Conservation (phyloP, 768 basidiomycete genomes). For the Cystobasidium ongulense region DNA sequence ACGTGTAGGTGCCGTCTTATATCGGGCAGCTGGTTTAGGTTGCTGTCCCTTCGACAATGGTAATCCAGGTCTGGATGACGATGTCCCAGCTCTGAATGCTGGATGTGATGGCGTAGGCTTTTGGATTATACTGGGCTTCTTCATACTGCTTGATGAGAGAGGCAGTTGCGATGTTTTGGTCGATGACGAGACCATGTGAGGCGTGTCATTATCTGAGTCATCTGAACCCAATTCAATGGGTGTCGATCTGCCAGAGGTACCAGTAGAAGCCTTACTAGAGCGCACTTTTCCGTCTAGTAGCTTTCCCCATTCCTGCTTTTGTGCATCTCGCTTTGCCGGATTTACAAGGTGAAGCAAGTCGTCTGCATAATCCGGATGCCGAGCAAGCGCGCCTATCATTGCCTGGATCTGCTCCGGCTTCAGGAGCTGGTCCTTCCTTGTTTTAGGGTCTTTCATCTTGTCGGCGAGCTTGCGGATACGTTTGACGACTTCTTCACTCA, state of each 20-base stretch:
- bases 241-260: background rate
- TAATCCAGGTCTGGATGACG: background rate
- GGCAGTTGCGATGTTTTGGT: background rate
- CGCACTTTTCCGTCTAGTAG: background rate
- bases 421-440: conserved; percentile 32
- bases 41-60: background rate
- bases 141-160: background rate
- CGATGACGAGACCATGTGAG: background rate
- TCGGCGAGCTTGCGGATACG: conserved; percentile 30
- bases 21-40: background rate
- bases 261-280: background rate
- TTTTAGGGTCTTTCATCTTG: background rate
- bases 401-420: conserved; percentile 35
- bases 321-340: background rate
- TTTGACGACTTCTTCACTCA: conserved; percentile 22
- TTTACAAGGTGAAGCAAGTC: conserved; percentile 3
- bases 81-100: background rate
- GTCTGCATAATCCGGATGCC: conserved; percentile 27
- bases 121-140: background rate
- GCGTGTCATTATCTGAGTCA: background rate
- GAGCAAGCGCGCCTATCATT: conserved; percentile 35
- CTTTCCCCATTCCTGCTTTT: background rate
- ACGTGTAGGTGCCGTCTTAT: conserved; percentile 12
- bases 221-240: conserved; percentile 4
- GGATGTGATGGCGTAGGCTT: background rate